Evolutionary conservation across 1,284 basidiomycete genomes (phyloP).

Genomic region (Ceratobasidium sp.): DNA sequence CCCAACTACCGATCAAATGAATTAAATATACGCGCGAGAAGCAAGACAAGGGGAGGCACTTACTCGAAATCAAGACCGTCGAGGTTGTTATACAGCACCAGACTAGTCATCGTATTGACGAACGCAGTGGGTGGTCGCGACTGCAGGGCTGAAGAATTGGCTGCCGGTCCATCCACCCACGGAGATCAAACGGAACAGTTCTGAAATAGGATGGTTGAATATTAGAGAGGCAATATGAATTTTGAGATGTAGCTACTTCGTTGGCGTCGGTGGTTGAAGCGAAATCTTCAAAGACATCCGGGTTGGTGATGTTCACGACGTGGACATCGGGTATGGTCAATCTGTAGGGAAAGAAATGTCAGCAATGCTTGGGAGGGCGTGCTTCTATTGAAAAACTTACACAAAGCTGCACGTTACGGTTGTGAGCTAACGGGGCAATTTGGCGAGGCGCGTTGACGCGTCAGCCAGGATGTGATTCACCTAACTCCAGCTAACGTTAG

Average conservation of each 20-base stretch:
- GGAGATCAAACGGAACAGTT: slow-evolving; percentile 41
- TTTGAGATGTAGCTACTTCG: slow-evolving; percentile 3
- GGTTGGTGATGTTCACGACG: slow-evolving; percentile 9
- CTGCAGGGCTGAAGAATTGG: slow-evolving; percentile 60
- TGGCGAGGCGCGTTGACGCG: background rate
- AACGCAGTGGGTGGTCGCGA: slow-evolving; percentile 56
- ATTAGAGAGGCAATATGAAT: slow-evolving; percentile 28
- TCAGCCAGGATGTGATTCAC: background rate
- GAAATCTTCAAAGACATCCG: slow-evolving; percentile 22
- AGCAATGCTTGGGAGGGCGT: no score
- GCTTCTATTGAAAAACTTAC: slow-evolving; percentile 7
- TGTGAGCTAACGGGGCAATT: slow-evolving; percentile 9
- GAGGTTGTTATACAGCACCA: slow-evolving; percentile 60
- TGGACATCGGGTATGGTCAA: slow-evolving; percentile 7
- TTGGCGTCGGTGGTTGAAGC: slow-evolving; percentile 37
- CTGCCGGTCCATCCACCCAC: slow-evolving; percentile 43
- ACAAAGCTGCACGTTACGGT: slow-evolving; percentile 36
- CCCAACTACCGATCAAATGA: slow-evolving; percentile 60
- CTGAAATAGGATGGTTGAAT: slow-evolving; percentile 29
- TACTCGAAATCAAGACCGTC: slow-evolving; percentile 63
- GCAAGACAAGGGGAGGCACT: no score
- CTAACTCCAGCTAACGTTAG: slow-evolving; percentile 38
- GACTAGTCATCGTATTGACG: slow-evolving; percentile 58
- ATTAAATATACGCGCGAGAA: no score
- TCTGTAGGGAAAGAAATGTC: background rate